Evolutionary conservation across 176 grass and related monocot species (phyloP).

Genomic region (Hordeum marinum): DNA sequence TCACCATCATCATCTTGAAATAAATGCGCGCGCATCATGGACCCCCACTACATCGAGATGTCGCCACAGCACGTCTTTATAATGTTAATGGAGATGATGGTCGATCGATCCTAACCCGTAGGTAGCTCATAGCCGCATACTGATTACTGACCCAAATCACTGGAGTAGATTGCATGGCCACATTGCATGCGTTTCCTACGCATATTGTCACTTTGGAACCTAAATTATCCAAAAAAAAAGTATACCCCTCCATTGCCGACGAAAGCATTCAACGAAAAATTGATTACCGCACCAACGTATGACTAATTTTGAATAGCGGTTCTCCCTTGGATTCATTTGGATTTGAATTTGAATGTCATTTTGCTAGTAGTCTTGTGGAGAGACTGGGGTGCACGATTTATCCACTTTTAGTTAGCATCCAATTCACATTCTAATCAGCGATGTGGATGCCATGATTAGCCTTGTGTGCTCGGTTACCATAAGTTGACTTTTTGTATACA

Average conservation of each 20-base stretch:
- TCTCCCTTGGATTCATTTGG: too few relatives aligned
- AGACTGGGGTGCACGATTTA: neutral
- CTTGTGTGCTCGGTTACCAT: neutral
- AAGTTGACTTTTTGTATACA: neutral
- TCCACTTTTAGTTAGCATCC: neutral
- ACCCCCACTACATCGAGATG: conserved; percentile 21
- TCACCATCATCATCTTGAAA: conserved; percentile 1
- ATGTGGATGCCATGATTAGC: neutral
- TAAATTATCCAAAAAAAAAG: too few relatives aligned
- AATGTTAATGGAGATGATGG: conserved; percentile 19
- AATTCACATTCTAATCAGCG: neutral
- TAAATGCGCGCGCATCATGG: conserved; percentile 8
- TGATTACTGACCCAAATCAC: neutral
- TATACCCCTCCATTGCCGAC: too few relatives aligned
- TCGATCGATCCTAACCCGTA: neutral
- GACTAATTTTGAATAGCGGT: too few relatives aligned
- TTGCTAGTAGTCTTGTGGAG: neutral
- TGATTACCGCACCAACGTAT: too few relatives aligned
- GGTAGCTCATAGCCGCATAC: conserved; percentile 7
- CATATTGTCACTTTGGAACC: too few relatives aligned
- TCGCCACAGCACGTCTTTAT: neutral
- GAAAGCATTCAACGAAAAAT: too few relatives aligned
- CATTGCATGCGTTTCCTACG: neutral
- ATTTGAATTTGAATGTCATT: too few relatives aligned
- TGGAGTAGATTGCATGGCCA: neutral